These are phyloP conservation scores for Ogataea pilisensis DNA, from an alignment of 805 yeast genomes.

Conservation along the genomic window DNA sequence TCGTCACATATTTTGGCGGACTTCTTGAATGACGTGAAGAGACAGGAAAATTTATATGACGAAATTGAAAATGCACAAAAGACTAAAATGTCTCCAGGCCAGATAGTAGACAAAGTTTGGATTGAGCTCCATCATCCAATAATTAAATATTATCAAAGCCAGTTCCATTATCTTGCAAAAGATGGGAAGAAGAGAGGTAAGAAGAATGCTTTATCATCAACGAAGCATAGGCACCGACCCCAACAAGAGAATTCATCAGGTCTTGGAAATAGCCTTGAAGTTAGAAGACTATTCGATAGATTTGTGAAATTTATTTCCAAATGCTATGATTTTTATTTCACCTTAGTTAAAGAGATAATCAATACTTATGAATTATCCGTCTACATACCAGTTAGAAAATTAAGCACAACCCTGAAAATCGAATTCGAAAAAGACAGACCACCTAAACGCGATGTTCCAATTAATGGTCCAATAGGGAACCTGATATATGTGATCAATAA, in stretches of 20 bases:
- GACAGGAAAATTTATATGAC: slow-evolving; percentile 1
- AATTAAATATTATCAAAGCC: slow-evolving; percentile 50
- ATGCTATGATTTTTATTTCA: slow-evolving; percentile 44
- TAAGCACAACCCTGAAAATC: slow-evolving; percentile 27
- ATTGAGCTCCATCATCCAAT: slow-evolving; percentile 60
- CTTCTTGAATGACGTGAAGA: slow-evolving; percentile 23
- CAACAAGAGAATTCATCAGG: slow-evolving; percentile 6
- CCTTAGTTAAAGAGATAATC: slow-evolving; percentile 37
- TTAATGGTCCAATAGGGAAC: slow-evolving; percentile 15
- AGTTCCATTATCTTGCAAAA: slow-evolving; percentile 23
- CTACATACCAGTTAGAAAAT: slow-evolving; percentile 31
- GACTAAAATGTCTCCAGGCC: slow-evolving; percentile 14
- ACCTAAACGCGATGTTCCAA: slow-evolving; percentile 3
- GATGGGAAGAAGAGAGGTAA: slow-evolving; percentile 17
- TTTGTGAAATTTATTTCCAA: slow-evolving; percentile 47
- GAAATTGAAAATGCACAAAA: slow-evolving; percentile 2
- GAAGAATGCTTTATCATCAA: slow-evolving; percentile 7
- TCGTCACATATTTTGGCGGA: slow-evolving; percentile 38
- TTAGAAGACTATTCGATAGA: slow-evolving; percentile 50
- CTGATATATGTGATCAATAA: slow-evolving; percentile 43
- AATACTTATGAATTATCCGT: slow-evolving; percentile 34
- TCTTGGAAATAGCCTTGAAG: slow-evolving; percentile 43
- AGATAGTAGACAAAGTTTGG: slow-evolving; percentile 53
- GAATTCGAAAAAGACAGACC: background rate
- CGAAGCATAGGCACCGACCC: too few relatives aligned